Conservation (phyloP, 371 early-diverging fungal species). For the Saksenaea oblongispora region DNA sequence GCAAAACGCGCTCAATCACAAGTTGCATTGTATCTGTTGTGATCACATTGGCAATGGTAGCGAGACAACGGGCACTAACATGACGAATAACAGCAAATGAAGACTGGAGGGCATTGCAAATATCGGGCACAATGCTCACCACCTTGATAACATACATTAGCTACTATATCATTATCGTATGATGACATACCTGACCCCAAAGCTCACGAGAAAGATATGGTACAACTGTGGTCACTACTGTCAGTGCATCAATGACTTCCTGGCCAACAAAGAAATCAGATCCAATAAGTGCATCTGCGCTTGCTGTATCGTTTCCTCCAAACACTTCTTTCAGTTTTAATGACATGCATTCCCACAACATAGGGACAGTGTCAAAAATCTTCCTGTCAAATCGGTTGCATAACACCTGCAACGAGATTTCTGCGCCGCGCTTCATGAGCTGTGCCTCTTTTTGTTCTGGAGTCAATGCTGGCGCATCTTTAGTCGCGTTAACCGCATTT, state of each 20-base stretch:
- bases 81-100: conserved; percentile 78
- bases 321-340: conserved; percentile 47
- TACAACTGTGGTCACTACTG: conserved; percentile 69
- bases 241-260: conserved; percentile 78
- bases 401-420: conserved; percentile 67
- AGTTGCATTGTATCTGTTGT: conserved; percentile 76
- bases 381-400: conserved; percentile 72
- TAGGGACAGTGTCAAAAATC: conserved; percentile 75
- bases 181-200: conserved; percentile 23
- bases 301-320: conserved; percentile 14
- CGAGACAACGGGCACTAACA: conserved; percentile 79
- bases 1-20: conserved; percentile 78
- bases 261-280: conserved; percentile 54
- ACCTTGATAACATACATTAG: conserved; percentile 27
- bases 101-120: conserved; percentile 67
- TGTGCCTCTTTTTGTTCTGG: conserved; percentile 53
- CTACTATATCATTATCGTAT: not conserved
- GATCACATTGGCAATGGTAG: conserved; percentile 69
- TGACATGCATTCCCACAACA: conserved; percentile 76
- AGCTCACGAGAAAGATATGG: conserved; percentile 63
- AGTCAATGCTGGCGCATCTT: conserved; percentile 47
- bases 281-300: conserved; percentile 33
- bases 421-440: conserved; percentile 84
- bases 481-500: conserved; percentile 16
- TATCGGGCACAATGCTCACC: conserved; percentile 60